phyloP scores from a whole-genome alignment of 129 eudicot species.

The Arctium minus region DNA sequence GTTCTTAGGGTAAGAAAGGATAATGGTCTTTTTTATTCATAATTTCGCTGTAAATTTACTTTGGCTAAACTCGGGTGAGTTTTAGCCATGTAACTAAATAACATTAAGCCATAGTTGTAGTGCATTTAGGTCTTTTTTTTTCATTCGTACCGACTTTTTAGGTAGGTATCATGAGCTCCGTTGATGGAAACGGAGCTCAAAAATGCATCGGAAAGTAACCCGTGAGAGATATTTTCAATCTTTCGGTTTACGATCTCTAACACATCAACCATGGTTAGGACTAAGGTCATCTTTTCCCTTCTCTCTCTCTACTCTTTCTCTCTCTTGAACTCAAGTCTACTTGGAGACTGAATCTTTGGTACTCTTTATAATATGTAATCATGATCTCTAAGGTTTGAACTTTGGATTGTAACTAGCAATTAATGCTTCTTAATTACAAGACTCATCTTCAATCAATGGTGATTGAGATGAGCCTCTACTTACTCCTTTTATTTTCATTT shows the following conservation, averaged over 20 bases:
- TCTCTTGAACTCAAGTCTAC: conserved; percentile 12
- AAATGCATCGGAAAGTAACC: conserved; percentile 62
- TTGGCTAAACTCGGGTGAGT: conserved; percentile 58
- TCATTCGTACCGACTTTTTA: conserved; percentile 28
- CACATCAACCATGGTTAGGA: conserved; percentile 96
- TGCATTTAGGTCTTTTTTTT: conserved; percentile 22
- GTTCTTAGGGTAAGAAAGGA: conserved; percentile 49
- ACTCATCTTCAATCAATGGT: conserved; percentile 37
- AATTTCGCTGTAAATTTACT: conserved; percentile 39
- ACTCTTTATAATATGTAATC: conserved; percentile 37
- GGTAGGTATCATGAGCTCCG: conserved; percentile 50
- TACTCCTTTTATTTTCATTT: conserved; percentile 22
- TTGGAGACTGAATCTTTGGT: conserved; percentile 35
- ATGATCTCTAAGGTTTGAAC: conserved; percentile 34
- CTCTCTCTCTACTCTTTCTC: conserved; percentile 4
- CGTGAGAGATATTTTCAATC: conserved; percentile 63
- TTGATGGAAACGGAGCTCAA: conserved; percentile 53
- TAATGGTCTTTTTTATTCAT: conserved; percentile 17
- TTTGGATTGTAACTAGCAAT: conserved; percentile 55
- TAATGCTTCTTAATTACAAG: conserved; percentile 37
- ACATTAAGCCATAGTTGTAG: conserved; percentile 32
- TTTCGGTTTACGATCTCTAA: conserved; percentile 56
- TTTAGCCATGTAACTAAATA: conserved; percentile 46
- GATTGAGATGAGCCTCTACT: conserved; percentile 43
- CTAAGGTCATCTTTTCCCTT: conserved; percentile 55